Percentiles rank a stretch among this genome's conserved stretches.
phyloP scores from a whole-genome alignment of 2,329 filamentous ascomycete genomes.

The Fonsecaea pugnacius region DNA sequence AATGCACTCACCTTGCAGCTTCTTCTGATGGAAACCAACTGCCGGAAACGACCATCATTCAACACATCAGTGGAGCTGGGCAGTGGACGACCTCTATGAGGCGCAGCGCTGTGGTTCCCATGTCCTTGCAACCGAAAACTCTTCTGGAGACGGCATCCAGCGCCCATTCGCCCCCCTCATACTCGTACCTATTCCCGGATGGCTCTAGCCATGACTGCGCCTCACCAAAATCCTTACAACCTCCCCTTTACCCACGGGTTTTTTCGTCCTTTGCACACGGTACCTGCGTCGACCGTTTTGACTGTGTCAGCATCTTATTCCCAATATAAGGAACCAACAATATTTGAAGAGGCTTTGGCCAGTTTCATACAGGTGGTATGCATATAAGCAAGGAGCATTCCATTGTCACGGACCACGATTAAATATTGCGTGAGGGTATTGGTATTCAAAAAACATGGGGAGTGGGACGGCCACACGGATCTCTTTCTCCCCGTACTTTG shows the following conservation, averaged over 20 bases:
- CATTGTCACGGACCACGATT: not conserved
- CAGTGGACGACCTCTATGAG: not conserved
- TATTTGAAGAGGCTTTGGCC: not conserved
- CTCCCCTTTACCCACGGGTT: not conserved
- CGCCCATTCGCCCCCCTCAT: not conserved
- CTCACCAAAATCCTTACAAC: slow-evolving; percentile 15
- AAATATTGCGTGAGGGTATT: not conserved
- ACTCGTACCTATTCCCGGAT: not conserved
- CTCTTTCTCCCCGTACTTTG: not conserved
- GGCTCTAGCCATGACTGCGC: slow-evolving; percentile 12
- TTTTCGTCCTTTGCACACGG: not conserved
- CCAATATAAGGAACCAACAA: slow-evolving; percentile 6
- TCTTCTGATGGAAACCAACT: not conserved
- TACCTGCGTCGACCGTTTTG: slow-evolving; percentile 10
- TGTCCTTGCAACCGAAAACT: slow-evolving; percentile 5
- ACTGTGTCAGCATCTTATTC: slow-evolving; percentile 8
- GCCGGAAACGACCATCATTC: not conserved
- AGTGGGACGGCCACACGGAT: not conserved
- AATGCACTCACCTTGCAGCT: not conserved
- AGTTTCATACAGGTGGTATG: not conserved
- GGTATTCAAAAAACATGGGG: not conserved
- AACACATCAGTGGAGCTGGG: slow-evolving; percentile 15
- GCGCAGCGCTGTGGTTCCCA: slow-evolving; percentile 12
- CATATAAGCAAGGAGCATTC: not conserved
- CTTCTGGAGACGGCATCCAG: not conserved